Evolutionary conservation across 768 basidiomycete species (phyloP).

Genomic region (Panus rudis): DNA sequence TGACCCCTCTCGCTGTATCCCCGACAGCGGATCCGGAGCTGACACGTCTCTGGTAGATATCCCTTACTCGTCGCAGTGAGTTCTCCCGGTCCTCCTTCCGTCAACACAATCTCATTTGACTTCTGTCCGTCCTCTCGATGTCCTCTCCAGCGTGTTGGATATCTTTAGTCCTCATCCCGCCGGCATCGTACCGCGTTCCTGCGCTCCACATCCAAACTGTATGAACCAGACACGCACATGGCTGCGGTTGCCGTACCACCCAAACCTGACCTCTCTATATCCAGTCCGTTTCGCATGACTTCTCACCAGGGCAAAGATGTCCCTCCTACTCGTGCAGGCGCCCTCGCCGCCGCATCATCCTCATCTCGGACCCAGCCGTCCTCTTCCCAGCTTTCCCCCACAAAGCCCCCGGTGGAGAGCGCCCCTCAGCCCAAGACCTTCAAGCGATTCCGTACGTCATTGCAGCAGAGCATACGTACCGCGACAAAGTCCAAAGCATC

Average conservation of each 20-base stretch:
- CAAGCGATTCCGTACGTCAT: constrained; percentile 55
- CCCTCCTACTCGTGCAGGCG: constrained; percentile 21
- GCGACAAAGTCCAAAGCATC: constrained; percentile 51
- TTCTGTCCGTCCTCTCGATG: background rate
- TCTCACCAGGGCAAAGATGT: constrained; percentile 23
- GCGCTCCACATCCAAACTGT: too few relatives aligned
- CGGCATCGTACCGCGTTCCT: background rate
- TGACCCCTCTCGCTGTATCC: background rate
- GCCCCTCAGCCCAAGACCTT: constrained; percentile 44
- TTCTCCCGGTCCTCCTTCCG: background rate
- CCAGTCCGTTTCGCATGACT: constrained; percentile 41
- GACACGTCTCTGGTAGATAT: background rate
- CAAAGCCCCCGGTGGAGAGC: constrained; percentile 24
- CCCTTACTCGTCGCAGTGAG: background rate
- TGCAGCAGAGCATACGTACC: constrained; percentile 60
- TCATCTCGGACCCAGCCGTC: constrained; percentile 24
- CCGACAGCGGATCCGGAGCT: background rate
- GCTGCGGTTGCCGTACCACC: constrained; percentile 35
- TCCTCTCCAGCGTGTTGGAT: background rate
- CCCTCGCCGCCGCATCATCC: constrained; percentile 27
- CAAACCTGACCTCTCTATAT: constrained; percentile 29
- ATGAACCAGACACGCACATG: constrained; percentile 28
- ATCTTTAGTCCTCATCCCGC: background rate
- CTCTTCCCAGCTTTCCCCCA: constrained; percentile 23
- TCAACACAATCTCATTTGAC: background rate